Evolutionary conservation across 164 flowering plant genomes (phyloP).

Genomic region (Protea cynaroides): DNA sequence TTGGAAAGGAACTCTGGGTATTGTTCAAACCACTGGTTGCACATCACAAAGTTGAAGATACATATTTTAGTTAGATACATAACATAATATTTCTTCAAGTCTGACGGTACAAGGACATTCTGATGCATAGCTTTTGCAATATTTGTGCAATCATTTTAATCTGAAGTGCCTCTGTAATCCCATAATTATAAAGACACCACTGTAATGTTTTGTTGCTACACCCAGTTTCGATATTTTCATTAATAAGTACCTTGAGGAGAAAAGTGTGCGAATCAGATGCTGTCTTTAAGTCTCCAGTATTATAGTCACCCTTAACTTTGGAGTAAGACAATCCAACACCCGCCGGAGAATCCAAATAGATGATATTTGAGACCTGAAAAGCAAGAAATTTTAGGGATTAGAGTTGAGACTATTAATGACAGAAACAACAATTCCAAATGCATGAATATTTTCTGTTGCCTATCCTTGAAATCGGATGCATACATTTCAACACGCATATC

Average conservation of each 20-base stretch:
- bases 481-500: no score
- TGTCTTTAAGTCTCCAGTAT: constrained; percentile 72
- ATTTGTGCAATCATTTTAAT: no score
- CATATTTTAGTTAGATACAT: neutral
- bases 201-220: neutral
- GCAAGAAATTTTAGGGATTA: neutral
- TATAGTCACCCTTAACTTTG: constrained; percentile 39
- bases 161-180: no score
- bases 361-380: constrained; percentile 77
- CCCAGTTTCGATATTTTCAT: neutral
- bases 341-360: constrained; percentile 93
- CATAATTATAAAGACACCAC: neutral
- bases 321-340: constrained; percentile 97
- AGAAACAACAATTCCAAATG: neutral
- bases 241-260: constrained; percentile 81
- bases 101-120: neutral
- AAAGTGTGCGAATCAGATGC: constrained; percentile 72
- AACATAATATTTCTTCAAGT: no score
- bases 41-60: constrained; percentile 6
- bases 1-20: constrained; percentile 67
- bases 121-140: neutral
- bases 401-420: neutral
- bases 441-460: neutral
- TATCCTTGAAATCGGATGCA: neutral
- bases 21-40: constrained; percentile 69